Base-by-base conservation (phyloP, 1,284 basidiomycete genomes). In the Tilletia setariae region DNA sequence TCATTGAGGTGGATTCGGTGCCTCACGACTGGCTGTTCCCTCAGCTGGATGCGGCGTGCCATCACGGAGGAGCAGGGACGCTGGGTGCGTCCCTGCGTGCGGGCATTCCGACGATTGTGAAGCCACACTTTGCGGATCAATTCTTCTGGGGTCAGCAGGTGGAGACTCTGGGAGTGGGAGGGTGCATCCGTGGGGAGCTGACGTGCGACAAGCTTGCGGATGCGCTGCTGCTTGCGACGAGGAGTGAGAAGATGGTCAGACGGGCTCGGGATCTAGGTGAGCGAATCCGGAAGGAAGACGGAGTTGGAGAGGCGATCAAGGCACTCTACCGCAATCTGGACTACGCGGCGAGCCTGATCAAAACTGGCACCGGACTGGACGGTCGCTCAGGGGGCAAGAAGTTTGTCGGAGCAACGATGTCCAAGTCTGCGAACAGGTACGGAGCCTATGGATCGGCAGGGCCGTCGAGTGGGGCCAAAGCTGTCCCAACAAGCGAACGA, bases 1-100 rank as follows among this genome's bases (percentile, higher is more conserved):
- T 90, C 15, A 88, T 88, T 80, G 87, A 89, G 1, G 90, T 98
- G 69, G 86, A 90, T 30, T 93, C 93, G 1, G 88, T 98, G 63
- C 95, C 95, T 47, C 95, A 98, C 79, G 93, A 97, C 79, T 98
- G 96, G 96, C 84, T 98, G 43, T 98, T 98, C 86, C 88, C 88
- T 68, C 88, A 90, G 65, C 92, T 98, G 72, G 92, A 97, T 80
- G 95, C 94, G 13, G 93, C 93, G 23, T 96, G 94, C 76, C 95
- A 98, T 85, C 95, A 98, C 79, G 89, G 95, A 69, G 95, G 95
- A 64, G 93, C 95, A 3, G 95, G 95, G 21, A 97, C 95, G 0
- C 92, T 93, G 0, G 94, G 94, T 13, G 95, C 95, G 9, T 93
- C 91, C 84, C 84, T 97, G n/a, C 83, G 89, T 77, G 93, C 93